phyloP scores from a whole-genome alignment of 1,284 basidiomycete genomes.

The Cryptococcus sp. region DNA sequence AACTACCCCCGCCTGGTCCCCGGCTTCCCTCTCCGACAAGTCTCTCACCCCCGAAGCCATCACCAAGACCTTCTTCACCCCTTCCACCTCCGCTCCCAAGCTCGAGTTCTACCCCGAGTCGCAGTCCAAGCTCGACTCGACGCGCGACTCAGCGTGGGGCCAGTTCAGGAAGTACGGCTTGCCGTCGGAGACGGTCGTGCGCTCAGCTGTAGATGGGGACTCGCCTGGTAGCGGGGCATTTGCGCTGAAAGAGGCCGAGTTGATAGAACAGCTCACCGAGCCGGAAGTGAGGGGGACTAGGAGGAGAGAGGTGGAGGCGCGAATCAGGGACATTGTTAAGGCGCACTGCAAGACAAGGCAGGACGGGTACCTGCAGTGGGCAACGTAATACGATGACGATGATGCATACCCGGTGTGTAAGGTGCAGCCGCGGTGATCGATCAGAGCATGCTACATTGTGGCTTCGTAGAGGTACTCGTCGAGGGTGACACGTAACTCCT shows the following conservation, averaged over 20 bases:
- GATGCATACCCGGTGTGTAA: not conserved
- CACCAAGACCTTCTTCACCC: conserved; percentile 30
- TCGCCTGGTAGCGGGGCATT: conserved; percentile 44
- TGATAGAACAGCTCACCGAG: conserved; percentile 37
- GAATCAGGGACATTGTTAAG: conserved; percentile 32
- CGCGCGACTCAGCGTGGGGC: conserved; percentile 44
- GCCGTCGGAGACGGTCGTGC: conserved; percentile 40
- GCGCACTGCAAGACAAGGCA: conserved; percentile 33
- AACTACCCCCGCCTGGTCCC: conserved; percentile 45
- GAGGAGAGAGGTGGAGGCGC: conserved; percentile 26
- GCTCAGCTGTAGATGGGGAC: conserved; percentile 39
- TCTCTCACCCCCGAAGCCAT: conserved; percentile 56
- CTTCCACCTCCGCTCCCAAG: conserved; percentile 57
- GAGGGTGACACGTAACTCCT: conserved; percentile 61
- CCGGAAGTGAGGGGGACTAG: conserved; percentile 25
- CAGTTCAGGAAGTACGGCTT: conserved; percentile 47
- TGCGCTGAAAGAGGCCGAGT: conserved; percentile 41
- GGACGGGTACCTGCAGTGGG: conserved; percentile 44
- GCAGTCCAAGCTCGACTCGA: conserved; percentile 18
- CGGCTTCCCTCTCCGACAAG: conserved; percentile 60
- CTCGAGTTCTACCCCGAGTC: conserved; percentile 31
- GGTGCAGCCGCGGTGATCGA: not conserved
- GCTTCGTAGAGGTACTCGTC: conserved; percentile 71
- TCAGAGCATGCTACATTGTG: conserved; percentile 10
- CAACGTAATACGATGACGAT: conserved; percentile 4